These are phyloP conservation scores for Alternaria longipes DNA, from an alignment of 2,329 filamentous ascomycete genomes.

Conservation along the genomic window DNA sequence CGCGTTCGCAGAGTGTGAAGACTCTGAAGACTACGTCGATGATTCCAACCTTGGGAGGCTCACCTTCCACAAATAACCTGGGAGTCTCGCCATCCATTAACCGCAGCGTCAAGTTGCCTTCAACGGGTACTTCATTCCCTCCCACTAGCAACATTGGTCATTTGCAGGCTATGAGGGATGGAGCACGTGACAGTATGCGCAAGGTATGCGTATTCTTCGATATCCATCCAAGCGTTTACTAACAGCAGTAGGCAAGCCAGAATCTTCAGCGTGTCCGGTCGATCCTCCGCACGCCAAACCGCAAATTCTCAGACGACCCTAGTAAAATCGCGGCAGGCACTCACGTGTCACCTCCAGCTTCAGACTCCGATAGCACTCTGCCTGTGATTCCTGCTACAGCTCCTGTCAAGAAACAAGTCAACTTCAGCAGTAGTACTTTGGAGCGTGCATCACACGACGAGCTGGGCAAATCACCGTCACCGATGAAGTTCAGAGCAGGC, in stretches of 20 bases:
- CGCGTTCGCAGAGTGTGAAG: slow-evolving; percentile 66
- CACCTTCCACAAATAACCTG: slow-evolving; percentile 62
- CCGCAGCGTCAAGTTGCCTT: slow-evolving; percentile 55
- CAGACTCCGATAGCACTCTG: slow-evolving; percentile 61
- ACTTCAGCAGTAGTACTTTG: slow-evolving; percentile 78
- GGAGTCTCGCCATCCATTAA: slow-evolving; percentile 62
- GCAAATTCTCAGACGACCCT: slow-evolving; percentile 68
- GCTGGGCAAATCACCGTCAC: slow-evolving; percentile 46
- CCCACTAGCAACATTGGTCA: slow-evolving; percentile 38
- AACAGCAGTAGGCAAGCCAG: slow-evolving; percentile 45
- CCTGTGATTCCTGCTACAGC: slow-evolving; percentile 69
- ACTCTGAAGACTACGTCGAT: slow-evolving; percentile 58
- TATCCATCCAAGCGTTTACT: not conserved
- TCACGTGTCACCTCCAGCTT: slow-evolving; percentile 58
- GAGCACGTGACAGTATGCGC: slow-evolving; percentile 49
- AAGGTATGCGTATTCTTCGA: slow-evolving; percentile 26
- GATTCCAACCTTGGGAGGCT: slow-evolving; percentile 62
- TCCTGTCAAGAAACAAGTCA: slow-evolving; percentile 79
- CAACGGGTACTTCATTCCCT: slow-evolving; percentile 60
- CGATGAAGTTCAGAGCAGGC: slow-evolving; percentile 46
- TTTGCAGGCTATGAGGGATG: slow-evolving; percentile 46
- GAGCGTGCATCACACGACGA: slow-evolving; percentile 47
- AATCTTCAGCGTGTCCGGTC: slow-evolving; percentile 67
- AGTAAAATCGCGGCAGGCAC: slow-evolving; percentile 68
- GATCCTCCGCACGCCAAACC: slow-evolving; percentile 68